Base-by-base conservation (phyloP, 352 stramenopile species). In the Globisporangium camurandrum region DNA sequence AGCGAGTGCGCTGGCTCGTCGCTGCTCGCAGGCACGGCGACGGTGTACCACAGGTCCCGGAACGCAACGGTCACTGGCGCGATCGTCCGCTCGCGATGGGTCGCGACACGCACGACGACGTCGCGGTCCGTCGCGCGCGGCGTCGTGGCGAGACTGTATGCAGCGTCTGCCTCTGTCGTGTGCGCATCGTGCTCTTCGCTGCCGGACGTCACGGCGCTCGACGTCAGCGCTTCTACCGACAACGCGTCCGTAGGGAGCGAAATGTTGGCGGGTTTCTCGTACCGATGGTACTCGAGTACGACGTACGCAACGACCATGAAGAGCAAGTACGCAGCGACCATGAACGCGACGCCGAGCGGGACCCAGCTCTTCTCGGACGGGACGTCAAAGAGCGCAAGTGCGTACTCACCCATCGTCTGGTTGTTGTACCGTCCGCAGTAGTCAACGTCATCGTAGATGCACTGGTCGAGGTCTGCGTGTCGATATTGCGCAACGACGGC, bases 21-120 rank as follows among this genome's bases (percentile, higher is more conserved):
- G 27, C 88, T 78, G 31, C 63, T 59, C 2, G 20, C 22, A 1
- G 61, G 63, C 20, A 69, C 40, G 1, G 57, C 46, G 4, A 84
- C 66, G 7, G 55, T 67, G 66, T 84, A 84, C 24, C 56, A 61
- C 22, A 84, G 39, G 30, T 82, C 52, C 33, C 61, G 61, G 60
- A 84, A 82, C 0, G 65, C 60, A 1, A 84, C 42, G 0, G 65
- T 80, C 7, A 80, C 58, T 2, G 67, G 69, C 1, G 40, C 43
- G 22, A 77, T 71, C 19, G 54, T 45, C 23, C 42, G 44, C 16
- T 54, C 42, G 19, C 27, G n/a, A n/a, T n/a, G 41, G 20, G 42
- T n/a, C 12, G 41, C 30, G 26, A 45, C 28, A 54, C 37, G 16
- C 46, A 39, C 24, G 5, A 50, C 39, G 14, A 56, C 27, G 7